These are phyloP conservation scores for Teratosphaeria zuluensis DNA, from an alignment of 2,329 filamentous ascomycete species.

Conservation along the genomic window DNA sequence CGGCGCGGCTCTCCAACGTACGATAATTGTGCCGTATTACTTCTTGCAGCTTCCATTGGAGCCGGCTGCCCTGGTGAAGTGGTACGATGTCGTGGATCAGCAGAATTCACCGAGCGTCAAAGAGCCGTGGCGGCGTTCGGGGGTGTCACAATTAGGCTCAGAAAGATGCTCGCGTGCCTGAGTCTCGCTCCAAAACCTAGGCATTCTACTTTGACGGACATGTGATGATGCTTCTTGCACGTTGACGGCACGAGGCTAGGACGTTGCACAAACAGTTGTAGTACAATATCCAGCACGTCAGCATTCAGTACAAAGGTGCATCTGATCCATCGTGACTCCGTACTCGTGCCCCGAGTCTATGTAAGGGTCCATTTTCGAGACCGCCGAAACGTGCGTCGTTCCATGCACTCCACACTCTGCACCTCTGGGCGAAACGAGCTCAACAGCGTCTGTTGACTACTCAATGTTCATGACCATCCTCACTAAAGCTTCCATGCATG, in stretches of 20 bases:
- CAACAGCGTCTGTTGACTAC: not conserved
- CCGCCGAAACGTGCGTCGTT: not conserved
- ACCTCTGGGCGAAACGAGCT: not conserved
- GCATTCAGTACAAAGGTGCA: not conserved
- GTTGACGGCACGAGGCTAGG: not conserved
- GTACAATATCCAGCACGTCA: not conserved
- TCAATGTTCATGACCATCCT: not conserved
- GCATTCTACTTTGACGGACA: not conserved
- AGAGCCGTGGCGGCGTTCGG: not conserved
- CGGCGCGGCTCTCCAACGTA: slow-evolving; percentile 5
- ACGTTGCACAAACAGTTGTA: not conserved
- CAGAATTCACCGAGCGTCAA: not conserved
- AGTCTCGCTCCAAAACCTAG: not conserved
- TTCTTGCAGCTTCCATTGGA: not conserved
- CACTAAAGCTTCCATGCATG: not conserved
- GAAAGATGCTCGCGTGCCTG: slow-evolving; percentile 1
- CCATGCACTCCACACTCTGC: not conserved
- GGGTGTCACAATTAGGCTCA: not conserved
- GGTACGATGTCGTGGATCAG: not conserved
- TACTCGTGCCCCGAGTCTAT: not conserved
- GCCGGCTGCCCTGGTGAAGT: not conserved
- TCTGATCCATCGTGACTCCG: not conserved
- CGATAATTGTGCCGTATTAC: not conserved
- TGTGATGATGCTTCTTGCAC: not conserved
- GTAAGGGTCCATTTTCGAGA: not conserved